Evolutionary conservation across 1,139 yeast genomes (phyloP).

Genomic region (Suhomyces chickasaworum): DNA sequence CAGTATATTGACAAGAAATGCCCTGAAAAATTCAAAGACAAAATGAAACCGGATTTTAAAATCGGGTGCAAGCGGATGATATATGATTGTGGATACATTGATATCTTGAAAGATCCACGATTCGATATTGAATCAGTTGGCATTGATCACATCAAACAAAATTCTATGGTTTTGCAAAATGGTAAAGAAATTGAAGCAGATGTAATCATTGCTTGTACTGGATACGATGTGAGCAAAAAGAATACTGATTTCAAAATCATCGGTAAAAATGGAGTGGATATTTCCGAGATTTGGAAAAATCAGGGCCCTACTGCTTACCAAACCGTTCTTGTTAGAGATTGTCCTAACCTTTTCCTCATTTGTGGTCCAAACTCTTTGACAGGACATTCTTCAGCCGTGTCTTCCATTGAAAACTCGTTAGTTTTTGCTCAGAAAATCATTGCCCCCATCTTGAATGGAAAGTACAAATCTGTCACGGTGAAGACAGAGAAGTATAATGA

Average conservation of each 20-base stretch:
- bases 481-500: slow-evolving; percentile 37
- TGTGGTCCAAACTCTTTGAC: slow-evolving; percentile 50
- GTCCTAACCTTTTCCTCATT: slow-evolving; percentile 41
- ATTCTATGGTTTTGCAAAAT: slow-evolving; percentile 33
- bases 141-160: slow-evolving; percentile 31
- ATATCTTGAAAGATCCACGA: slow-evolving; percentile 36
- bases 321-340: slow-evolving; percentile 35
- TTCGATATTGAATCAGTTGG: slow-evolving; percentile 29
- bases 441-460: slow-evolving; percentile 33
- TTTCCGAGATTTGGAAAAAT: slow-evolving; percentile 31
- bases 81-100: slow-evolving; percentile 41
- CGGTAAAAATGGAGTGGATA: slow-evolving; percentile 32
- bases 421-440: slow-evolving; percentile 29
- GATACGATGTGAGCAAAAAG: slow-evolving; percentile 33
- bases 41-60: slow-evolving; percentile 41
- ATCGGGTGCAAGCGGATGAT: slow-evolving; percentile 49
- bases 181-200: slow-evolving; percentile 39
- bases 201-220: slow-evolving; percentile 49
- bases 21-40: slow-evolving; percentile 38
- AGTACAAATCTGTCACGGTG: slow-evolving; percentile 33
- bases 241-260: slow-evolving; percentile 23
- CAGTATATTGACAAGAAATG: slow-evolving; percentile 34
- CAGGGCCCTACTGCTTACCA: slow-evolving; percentile 42
- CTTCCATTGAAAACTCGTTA: slow-evolving; percentile 44
- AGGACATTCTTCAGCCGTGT: slow-evolving; percentile 47